These are phyloP conservation scores for Nicotiana rustica DNA, from an alignment of 305 asterid genomes.

Conservation along the genomic window DNA sequence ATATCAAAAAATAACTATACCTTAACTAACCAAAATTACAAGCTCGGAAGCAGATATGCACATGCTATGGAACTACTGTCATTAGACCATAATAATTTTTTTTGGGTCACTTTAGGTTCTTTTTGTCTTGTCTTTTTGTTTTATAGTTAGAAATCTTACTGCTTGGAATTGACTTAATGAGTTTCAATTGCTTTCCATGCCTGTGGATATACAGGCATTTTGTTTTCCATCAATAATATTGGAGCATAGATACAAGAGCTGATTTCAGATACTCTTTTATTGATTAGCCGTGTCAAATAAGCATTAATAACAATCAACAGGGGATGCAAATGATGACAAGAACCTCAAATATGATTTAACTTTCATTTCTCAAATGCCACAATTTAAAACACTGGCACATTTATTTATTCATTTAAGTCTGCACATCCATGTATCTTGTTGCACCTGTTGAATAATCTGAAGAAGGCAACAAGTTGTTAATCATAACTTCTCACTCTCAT, in stretches of 20 bases:
- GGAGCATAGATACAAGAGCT: background rate
- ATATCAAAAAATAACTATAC: background rate
- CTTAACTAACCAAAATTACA: background rate
- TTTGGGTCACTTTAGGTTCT: slow-evolving; percentile 16
- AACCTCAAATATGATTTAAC: slow-evolving; percentile 11
- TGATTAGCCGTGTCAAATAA: background rate
- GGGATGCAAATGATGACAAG: slow-evolving; percentile 29
- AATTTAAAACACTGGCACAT: background rate
- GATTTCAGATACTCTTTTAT: background rate
- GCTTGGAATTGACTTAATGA: background rate
- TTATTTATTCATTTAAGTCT: slow-evolving; percentile 7
- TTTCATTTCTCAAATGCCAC: slow-evolving; percentile 24
- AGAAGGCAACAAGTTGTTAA: background rate
- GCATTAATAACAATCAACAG: background rate
- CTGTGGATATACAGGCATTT: background rate
- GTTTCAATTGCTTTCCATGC: slow-evolving; percentile 27
- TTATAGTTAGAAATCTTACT: slow-evolving; percentile 9
- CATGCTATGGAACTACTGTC: background rate
- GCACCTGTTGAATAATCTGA: background rate
- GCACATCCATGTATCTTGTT: slow-evolving; percentile 26
- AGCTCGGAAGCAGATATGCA: background rate
- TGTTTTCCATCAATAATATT: slow-evolving; percentile 7
- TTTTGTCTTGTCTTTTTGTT: background rate
- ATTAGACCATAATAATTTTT: background rate
- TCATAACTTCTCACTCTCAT: slow-evolving; percentile 30